Evolutionary conservation across 1,284 basidiomycete species (phyloP).

Genomic region (Microbotryomycetes sp.): DNA sequence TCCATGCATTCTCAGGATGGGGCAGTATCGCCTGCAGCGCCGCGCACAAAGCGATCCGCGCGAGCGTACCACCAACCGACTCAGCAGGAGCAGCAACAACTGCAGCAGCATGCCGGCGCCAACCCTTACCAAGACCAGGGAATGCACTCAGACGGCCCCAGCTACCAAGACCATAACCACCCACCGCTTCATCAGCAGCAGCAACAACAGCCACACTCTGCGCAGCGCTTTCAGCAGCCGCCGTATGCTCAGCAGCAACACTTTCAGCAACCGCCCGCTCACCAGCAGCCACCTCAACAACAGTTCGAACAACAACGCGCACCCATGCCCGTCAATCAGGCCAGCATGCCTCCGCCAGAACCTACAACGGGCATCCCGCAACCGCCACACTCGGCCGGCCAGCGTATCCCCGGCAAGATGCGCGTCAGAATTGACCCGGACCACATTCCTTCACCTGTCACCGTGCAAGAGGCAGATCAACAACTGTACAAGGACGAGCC

Average conservation of each 20-base stretch:
- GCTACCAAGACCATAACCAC: neutral
- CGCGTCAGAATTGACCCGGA: conserved; percentile 78
- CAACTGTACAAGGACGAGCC: conserved; percentile 47
- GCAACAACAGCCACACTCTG: conserved; percentile 14
- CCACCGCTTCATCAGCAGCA: conserved; percentile 5
- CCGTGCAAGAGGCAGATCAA: conserved; percentile 74
- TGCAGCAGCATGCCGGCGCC: conserved; percentile 18
- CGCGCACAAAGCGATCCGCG: conserved; percentile 16
- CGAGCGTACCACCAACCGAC: conserved; percentile 21
- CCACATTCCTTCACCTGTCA: conserved; percentile 86
- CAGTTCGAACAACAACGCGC: conserved; percentile 7
- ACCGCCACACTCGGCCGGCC: conserved; percentile 44
- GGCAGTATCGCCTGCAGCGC: neutral
- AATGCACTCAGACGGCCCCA: neutral
- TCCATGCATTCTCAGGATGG: neutral
- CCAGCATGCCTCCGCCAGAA: too few species aligned
- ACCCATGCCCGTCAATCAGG: neutral
- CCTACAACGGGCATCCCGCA: conserved; percentile 36
- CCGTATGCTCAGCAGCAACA: conserved; percentile 14
- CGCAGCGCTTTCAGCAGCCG: conserved; percentile 5
- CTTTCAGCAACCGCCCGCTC: neutral
- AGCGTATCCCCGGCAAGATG: conserved; percentile 49
- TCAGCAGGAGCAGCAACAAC: conserved; percentile 20
- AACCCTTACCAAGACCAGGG: neutral
- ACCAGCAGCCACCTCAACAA: neutral